Conservation (phyloP, 1,284 basidiomycete genomes). For the Porogramme epimiltina region DNA sequence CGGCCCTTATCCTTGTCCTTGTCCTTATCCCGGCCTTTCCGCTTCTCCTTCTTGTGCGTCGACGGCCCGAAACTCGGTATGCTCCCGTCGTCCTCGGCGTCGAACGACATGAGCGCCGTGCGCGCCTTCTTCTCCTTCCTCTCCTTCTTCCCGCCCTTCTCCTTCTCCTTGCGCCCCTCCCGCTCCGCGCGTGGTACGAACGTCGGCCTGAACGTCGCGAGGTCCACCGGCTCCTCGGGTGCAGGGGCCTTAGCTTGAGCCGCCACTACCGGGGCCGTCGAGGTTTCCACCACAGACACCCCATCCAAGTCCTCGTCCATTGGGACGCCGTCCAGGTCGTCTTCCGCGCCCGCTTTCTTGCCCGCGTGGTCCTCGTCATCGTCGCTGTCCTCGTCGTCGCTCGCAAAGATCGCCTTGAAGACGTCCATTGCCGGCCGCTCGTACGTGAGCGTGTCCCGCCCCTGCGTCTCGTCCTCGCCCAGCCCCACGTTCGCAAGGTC, state of each 20-base stretch:
- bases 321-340: not conserved
- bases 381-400: conserved; percentile 82
- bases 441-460: conserved; percentile 84
- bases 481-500: conserved; percentile 79
- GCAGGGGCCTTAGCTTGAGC: not conserved
- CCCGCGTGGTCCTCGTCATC: conserved; percentile 56
- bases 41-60: conserved; percentile 38
- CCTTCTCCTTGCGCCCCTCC: conserved; percentile 33
- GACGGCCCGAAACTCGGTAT: conserved; percentile 38
- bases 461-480: conserved; percentile 88
- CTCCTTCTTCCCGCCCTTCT: conserved; percentile 40
- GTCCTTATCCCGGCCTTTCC: conserved; percentile 37
- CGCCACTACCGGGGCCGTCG: not conserved
- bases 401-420: conserved; percentile 94
- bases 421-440: conserved; percentile 87
- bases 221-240: conserved; percentile 47
- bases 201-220: conserved; percentile 75
- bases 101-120: conserved; percentile 66
- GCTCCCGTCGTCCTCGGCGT: conserved; percentile 55
- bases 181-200: conserved; percentile 65
- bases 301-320: not conserved
- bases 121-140: conserved; percentile 41
- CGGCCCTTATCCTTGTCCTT: conserved; percentile 31
- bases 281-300: not conserved
- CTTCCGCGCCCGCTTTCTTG: conserved; percentile 13